These are phyloP conservation scores for Brettanomyces custersianus DNA, from an alignment of 805 yeast genomes.

Conservation along the genomic window DNA sequence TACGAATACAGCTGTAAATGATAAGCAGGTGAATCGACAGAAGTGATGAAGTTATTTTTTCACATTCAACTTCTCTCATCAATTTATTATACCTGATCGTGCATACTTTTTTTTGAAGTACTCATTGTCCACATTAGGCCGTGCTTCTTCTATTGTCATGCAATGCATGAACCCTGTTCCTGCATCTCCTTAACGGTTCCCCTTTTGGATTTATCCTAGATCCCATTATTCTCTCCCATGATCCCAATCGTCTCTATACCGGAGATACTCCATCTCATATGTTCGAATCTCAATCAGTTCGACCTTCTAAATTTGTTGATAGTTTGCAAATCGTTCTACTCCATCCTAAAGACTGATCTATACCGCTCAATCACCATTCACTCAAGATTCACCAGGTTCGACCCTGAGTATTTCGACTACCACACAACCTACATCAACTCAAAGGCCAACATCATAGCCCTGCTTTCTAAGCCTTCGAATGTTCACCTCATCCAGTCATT, in stretches of 20 bases:
- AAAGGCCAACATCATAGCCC: slow-evolving; percentile 8
- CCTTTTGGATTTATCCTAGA: neutral
- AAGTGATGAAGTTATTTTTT: no score
- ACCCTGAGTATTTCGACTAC: slow-evolving; percentile 12
- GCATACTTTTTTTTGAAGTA: no score
- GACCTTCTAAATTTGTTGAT: slow-evolving; percentile 14
- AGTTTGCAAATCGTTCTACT: slow-evolving; percentile 7
- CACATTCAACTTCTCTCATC: no score
- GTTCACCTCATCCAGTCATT: slow-evolving; percentile 9
- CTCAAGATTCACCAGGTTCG: slow-evolving; percentile 17
- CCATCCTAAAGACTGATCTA: slow-evolving; percentile 7
- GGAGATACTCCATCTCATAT: slow-evolving; percentile 14
- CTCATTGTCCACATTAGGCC: no score
- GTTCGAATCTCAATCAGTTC: slow-evolving; percentile 15
- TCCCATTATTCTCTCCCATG: neutral
- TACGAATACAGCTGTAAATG: no score
- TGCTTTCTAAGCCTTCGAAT: slow-evolving; percentile 5
- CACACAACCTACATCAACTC: slow-evolving; percentile 4
- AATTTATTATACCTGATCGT: no score
- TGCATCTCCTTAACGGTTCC: no score
- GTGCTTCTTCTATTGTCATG: no score
- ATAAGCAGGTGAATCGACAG: no score
- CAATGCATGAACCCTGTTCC: no score
- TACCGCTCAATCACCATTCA: slow-evolving; percentile 17
- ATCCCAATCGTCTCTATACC: slow-evolving; percentile 8